Evolutionary conservation across 495 filamentous ascomycete species (phyloP).

Genomic region (Xylaria scruposa): DNA sequence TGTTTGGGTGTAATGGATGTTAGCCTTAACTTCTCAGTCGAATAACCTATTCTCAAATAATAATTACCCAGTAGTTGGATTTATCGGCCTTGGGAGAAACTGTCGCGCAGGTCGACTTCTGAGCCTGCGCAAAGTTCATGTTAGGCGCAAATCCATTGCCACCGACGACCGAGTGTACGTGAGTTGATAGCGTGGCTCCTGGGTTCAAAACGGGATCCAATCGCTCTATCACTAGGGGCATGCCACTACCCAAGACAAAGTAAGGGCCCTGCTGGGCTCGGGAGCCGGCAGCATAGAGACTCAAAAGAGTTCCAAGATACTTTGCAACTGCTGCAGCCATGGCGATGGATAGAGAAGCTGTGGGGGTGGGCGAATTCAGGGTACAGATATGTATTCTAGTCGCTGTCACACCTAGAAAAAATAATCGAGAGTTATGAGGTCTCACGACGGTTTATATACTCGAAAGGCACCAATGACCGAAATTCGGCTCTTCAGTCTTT

Average conservation of each 20-base stretch:
- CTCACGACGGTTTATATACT: not conserved
- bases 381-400: not conserved
- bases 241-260: not conserved
- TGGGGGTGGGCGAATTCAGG: not conserved
- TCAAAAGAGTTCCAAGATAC: not conserved
- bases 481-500: not conserved
- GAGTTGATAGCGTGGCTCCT: not conserved
- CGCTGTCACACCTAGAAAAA: not conserved
- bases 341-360: not conserved
- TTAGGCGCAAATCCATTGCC: not conserved
- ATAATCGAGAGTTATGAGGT: not conserved
- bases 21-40: not conserved
- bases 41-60: not conserved
- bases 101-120: not conserved
- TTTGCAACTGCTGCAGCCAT: not conserved
- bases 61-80: conserved; percentile 3
- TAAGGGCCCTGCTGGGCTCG: not conserved
- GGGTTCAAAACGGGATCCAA: not conserved
- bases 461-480: not conserved
- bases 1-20: not conserved
- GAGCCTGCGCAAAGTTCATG: conserved; percentile 4
- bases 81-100: not conserved
- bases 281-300: conserved; percentile 3
- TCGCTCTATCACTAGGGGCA: not conserved
- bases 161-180: not conserved